Evolutionary conservation across 805 yeast species (phyloP), one percentile per base, ranked within the genome.

Genomic region (Myxozyma mucilagina): DNA sequence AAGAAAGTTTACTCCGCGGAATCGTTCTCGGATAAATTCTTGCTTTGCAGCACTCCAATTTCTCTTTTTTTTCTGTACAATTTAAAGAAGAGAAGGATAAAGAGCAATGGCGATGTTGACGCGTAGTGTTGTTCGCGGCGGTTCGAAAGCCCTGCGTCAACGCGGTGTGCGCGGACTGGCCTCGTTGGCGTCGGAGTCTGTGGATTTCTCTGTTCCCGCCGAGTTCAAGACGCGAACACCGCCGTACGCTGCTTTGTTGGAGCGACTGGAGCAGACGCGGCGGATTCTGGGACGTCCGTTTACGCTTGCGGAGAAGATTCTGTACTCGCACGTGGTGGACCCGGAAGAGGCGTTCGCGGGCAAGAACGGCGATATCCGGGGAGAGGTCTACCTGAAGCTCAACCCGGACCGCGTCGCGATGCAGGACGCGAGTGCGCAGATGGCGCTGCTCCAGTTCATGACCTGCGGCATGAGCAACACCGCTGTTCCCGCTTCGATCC

Each of bases 351-450:
- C 77, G 9, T 56, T 66, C 18, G 66, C 63, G 11, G 67, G 66
- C 35, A 50, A 47, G 50, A 48, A 56, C 42, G 63, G 63, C 24
- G 36, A 61, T 10, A 61, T 67, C 39, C 87, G 98, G 76, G 97
- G 98, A 74, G 83, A 85, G 60, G 87, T 94, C 53, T 93, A 93
- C 80, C 83, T 92, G 77, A 93, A 93, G 79, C 83, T 93, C 75
- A 87, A 96, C 79, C 98, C 98, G 58, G 98, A 92, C 77, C 86
- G 98, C 77, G 97, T 93, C 64, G 97, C 97, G 53, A 91, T 96
- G 88, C 98, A 92, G 82, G 98, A 92, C 81, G 98, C 98, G 60
- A 90, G 97, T 61, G 97, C 97, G 60, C 98, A 92, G 81, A 92
- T 92, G 98, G 97, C 97, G 59, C 84, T 92, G 70, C 81, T 92